Base-by-base conservation (phyloP, 1,284 basidiomycete species). In the Caloboletus firmus region DNA sequence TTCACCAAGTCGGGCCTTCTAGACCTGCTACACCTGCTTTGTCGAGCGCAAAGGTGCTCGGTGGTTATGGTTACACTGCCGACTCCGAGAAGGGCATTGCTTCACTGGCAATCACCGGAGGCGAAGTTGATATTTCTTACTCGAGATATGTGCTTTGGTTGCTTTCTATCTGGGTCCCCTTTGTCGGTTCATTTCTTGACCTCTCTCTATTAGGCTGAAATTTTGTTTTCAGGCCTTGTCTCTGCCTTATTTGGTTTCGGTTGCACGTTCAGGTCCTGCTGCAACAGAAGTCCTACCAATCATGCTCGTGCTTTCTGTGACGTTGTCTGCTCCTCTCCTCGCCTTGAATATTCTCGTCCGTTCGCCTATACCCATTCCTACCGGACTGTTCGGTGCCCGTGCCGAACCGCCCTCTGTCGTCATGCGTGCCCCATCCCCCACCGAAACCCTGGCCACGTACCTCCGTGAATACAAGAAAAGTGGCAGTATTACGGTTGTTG, bases 321-420 rank as follows among this genome's bases (percentile, higher is more conserved):
- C 84, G 8, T 60, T 85, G 17, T 85, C 85, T 7, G 81, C 85
- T 8, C 87, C 87, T 3, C 70, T 88, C 4, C 64, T 89, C 58
- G 81, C 81, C 15, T 61, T 85, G 49, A 85, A 81, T 63, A 72
- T 87, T 24, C 56, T 87, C 35, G 72, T 82, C 58, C 76, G 78
- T 30, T 81, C 79, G 12, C 82, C 84, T 1, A 71, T 89, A 45
- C 85, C 85, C 9, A 82, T 88, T 54, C 84, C 85, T 4, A 74
- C 77, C 47, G 82, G 79, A 18, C 73, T 87, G 31, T 88, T 87
- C 64, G 82, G 84, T 48, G 69, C 69, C n/a, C 77, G 73, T 40
- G 65, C 64, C 37, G 71, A 77, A 10, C 70, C 78, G 36, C 75
- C 79, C n/a, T 68, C 74, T 0, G 71, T 74, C 20, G 66, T 76